These are phyloP conservation scores for Leishmania mexicana DNA, from an alignment of 208 protist genomes.

Conservation along the genomic window DNA sequence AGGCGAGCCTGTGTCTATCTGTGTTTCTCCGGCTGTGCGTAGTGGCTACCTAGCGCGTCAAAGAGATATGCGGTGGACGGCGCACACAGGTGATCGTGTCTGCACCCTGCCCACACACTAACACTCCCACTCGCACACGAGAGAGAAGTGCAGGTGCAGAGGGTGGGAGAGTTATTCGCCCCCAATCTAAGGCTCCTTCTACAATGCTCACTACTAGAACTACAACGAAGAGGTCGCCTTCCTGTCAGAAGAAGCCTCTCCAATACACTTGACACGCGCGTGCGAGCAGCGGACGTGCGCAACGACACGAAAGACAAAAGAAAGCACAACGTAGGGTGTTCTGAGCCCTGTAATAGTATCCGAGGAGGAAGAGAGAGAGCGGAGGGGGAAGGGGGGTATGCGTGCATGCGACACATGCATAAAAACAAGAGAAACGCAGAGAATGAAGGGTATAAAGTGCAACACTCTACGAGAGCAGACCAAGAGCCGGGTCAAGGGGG, in stretches of 20 bases:
- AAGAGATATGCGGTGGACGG: neutral
- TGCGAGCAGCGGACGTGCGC: neutral
- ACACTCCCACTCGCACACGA: neutral
- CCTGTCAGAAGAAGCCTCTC: neutral
- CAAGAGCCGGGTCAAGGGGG: neutral
- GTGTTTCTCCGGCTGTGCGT: neutral
- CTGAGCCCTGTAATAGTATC: neutral
- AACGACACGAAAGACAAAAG: neutral
- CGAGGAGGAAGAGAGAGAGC: neutral
- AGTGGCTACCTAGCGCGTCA: neutral
- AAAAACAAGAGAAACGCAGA: neutral
- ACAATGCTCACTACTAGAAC: neutral
- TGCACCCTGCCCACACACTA: neutral
- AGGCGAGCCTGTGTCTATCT: neutral
- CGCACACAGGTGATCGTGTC: neutral
- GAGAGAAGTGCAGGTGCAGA: neutral
- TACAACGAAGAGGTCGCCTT: neutral
- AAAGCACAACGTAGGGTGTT: neutral
- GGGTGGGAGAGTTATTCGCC: neutral
- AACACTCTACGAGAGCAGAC: neutral
- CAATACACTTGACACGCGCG: neutral
- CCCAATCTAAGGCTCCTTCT: neutral
- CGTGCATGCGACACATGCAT: neutral
- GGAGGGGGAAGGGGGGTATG: neutral
- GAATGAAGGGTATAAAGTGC: neutral